A percentile compares a stretch with the other conserved stretches of the same genome.
These are phyloP conservation scores for Erythrophleum fordii DNA, from an alignment of 306 rosid genomes.

Conservation along the genomic window DNA sequence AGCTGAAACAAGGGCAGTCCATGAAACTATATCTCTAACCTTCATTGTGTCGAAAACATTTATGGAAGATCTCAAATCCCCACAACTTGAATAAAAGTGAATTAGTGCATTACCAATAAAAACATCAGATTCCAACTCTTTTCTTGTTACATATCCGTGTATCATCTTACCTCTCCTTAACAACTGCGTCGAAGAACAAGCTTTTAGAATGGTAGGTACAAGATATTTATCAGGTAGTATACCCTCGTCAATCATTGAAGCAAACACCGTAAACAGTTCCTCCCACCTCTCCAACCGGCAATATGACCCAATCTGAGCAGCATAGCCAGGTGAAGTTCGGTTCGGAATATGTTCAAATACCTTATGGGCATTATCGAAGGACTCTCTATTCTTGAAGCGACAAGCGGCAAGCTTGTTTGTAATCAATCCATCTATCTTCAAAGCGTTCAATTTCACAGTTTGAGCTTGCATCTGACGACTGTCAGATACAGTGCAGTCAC, in stretches of 20 bases:
- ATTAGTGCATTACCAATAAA: constrained; percentile 52
- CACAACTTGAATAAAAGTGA: constrained; percentile 52
- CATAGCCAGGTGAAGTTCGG: constrained; percentile 27
- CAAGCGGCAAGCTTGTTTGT: constrained; percentile 34
- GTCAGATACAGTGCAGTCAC: neutral
- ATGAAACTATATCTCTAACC: constrained; percentile 53
- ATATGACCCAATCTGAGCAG: constrained; percentile 42
- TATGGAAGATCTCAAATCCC: constrained; percentile 44
- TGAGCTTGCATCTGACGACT: constrained; percentile 41
- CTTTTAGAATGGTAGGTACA: constrained; percentile 54
- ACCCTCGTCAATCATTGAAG: constrained; percentile 50
- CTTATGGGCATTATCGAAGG: constrained; percentile 46
- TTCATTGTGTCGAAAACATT: constrained; percentile 48
- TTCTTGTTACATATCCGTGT: constrained; percentile 48
- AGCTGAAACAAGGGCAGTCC: constrained; percentile 57
- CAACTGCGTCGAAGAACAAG: constrained; percentile 43
- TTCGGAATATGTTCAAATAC: constrained; percentile 43
- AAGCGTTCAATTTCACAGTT: constrained; percentile 43
- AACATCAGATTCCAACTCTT: constrained; percentile 41
- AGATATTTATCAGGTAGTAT: constrained; percentile 47
- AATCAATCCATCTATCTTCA: constrained; percentile 21
- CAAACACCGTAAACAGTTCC: constrained; percentile 41
- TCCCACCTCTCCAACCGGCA: constrained; percentile 50
- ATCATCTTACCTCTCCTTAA: constrained; percentile 46
- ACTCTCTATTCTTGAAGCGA: constrained; percentile 20